Percentiles rank a stretch among this genome's conserved stretches.
phyloP scores from a whole-genome alignment of 345 rosid species.

The Aquilaria malaccensis region DNA sequence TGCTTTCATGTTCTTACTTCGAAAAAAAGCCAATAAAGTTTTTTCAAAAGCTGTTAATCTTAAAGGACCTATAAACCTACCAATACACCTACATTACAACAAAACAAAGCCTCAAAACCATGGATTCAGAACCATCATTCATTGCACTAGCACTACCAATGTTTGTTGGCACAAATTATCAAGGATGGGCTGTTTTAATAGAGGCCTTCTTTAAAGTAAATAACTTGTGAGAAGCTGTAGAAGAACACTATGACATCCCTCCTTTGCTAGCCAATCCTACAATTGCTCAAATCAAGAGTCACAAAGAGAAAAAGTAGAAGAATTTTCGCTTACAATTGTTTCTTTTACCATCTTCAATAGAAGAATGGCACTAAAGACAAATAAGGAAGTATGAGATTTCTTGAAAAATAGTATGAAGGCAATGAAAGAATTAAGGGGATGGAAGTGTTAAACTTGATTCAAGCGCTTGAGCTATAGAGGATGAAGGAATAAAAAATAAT shows the following conservation, averaged over 20 bases:
- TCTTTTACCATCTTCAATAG: neutral
- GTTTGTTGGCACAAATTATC: constrained; percentile 3
- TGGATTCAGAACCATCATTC: too few species aligned
- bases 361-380: neutral
- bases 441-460: neutral
- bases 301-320: neutral
- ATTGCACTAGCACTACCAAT: neutral
- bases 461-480: neutral
- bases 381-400: neutral
- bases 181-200: neutral
- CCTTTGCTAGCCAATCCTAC: neutral
- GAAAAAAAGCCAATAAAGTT: too few species aligned
- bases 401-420: neutral
- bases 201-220: neutral
- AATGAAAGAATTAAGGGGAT: neutral
- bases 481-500: neutral
- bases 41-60: too few species aligned
- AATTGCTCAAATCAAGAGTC: neutral
- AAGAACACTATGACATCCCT: neutral
- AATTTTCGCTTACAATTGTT: neutral
- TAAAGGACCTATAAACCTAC: too few species aligned
- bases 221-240: neutral
- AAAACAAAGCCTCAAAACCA: too few species aligned
- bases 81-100: too few species aligned
- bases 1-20: too few species aligned